Conservation (phyloP, 345 rosid genomes). For the Acer campestre region DNA sequence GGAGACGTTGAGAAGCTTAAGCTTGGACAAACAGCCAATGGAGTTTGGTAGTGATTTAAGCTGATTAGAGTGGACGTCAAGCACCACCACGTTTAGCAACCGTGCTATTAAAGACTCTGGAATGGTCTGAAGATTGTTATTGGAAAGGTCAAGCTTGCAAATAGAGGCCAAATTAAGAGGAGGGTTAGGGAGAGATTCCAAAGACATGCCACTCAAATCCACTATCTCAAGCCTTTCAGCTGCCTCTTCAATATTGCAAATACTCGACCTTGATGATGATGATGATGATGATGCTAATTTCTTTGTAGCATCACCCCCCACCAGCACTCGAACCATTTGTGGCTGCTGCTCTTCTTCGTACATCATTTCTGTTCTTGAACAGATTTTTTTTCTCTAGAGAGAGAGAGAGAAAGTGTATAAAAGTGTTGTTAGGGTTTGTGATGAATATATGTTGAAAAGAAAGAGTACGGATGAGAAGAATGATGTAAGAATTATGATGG, state of each 20-base stretch:
- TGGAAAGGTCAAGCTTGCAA: constrained; percentile 77
- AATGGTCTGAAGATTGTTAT: constrained; percentile 83
- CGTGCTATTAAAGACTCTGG: constrained; percentile 87
- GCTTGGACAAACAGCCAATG: constrained; percentile 80
- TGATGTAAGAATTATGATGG: not conserved
- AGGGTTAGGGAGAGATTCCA: constrained; percentile 61
- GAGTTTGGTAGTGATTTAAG: constrained; percentile 78
- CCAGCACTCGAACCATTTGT: not conserved
- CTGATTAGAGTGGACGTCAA: constrained; percentile 87
- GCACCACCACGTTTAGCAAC: constrained; percentile 66
- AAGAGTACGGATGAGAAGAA: constrained; percentile 15
- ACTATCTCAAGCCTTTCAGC: constrained; percentile 42
- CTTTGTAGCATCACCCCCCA: constrained; percentile 12
- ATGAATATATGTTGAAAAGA: not conserved
- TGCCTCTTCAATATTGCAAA: constrained; percentile 19
- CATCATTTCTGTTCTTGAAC: constrained; percentile 26
- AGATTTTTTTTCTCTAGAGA: not conserved
- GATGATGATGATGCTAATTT: not conserved
- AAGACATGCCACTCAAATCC: constrained; percentile 69
- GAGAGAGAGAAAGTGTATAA: too few relatives aligned
- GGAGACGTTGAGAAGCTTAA: constrained; percentile 74
- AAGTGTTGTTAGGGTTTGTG: not conserved
- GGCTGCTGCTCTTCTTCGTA: constrained; percentile 40
- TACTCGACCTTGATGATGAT: not conserved
- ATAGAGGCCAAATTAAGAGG: constrained; percentile 58